phyloP scores from a whole-genome alignment of 148 eudicot genomes.

The Chenopodium suecicum region DNA sequence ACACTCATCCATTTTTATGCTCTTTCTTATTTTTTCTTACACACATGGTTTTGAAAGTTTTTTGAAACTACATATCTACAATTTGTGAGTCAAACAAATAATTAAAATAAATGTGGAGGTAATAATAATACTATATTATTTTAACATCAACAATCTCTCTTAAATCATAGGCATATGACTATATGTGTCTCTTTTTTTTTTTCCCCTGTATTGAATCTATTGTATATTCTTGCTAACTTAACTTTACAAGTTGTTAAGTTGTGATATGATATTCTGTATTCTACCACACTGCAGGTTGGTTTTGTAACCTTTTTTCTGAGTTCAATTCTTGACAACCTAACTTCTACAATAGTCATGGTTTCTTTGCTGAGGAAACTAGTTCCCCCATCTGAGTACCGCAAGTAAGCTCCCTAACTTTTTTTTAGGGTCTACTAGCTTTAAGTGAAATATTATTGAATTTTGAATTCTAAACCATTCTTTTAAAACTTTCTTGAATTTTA shows the following conservation, averaged over 20 bases:
- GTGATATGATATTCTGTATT: slow-evolving; percentile 5
- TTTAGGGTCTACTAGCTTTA: neutral
- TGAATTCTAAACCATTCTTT: too few species aligned
- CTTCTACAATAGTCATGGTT: slow-evolving; percentile 96
- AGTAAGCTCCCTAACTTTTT: slow-evolving; percentile 46
- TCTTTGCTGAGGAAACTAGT: slow-evolving; percentile 85
- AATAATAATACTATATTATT: too few species aligned
- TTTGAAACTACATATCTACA: too few species aligned
- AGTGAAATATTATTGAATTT: neutral
- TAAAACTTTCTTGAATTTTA: too few species aligned
- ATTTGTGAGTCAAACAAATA: too few species aligned
- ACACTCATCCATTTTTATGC: too few species aligned
- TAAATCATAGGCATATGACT: neutral
- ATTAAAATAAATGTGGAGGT: too few species aligned
- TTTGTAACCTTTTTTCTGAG: slow-evolving; percentile 94
- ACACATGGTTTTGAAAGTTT: too few species aligned
- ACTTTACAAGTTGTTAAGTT: neutral
- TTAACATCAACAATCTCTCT: neutral
- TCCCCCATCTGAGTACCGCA: slow-evolving; percentile 92
- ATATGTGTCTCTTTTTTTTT: neutral
- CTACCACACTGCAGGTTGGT: slow-evolving; percentile 71
- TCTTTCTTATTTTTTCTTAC: too few species aligned
- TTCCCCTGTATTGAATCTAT: neutral
- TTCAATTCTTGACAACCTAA: slow-evolving; percentile 93
- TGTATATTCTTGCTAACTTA: slow-evolving; percentile 1